Evolutionary conservation across 352 stramenopile species (phyloP).

Genomic region (Phytopythium vexans): DNA sequence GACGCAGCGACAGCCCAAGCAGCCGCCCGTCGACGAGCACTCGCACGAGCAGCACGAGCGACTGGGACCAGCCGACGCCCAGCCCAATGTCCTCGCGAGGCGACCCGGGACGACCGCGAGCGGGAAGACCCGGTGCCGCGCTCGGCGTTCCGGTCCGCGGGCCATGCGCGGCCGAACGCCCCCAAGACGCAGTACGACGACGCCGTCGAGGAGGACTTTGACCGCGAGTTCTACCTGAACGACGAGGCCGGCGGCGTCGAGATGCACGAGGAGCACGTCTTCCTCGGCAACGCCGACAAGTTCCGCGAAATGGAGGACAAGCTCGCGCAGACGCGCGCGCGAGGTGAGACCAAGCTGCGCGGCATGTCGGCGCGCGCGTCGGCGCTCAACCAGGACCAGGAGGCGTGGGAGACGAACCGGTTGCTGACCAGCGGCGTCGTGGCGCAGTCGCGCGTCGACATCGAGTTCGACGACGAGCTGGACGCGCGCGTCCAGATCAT

Average conservation of each 20-base stretch:
- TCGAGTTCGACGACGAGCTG: constrained; percentile 92
- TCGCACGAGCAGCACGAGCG: constrained; percentile 34
- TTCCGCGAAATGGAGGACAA: constrained; percentile 90
- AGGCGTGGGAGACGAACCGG: constrained; percentile 98
- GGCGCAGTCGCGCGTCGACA: constrained; percentile 58
- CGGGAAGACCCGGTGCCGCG: too few relatives aligned
- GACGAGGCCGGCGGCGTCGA: constrained; percentile 80
- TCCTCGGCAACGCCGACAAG: constrained; percentile 90
- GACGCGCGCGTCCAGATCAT: constrained; percentile 95
- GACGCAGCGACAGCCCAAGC: constrained; percentile 1
- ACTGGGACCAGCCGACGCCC: constrained; percentile 53
- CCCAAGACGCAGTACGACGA: constrained; percentile 83
- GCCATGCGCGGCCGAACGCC: constrained; percentile 18
- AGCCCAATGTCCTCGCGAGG: constrained; percentile 17
- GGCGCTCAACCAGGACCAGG: constrained; percentile 95
- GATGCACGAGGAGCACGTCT: constrained; percentile 69
- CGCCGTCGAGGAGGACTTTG: constrained; percentile 89
- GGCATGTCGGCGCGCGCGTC: constrained; percentile 90
- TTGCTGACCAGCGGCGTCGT: constrained; percentile 94
- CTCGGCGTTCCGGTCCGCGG: neutral
- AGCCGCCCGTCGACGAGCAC: neutral
- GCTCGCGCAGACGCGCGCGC: constrained; percentile 74
- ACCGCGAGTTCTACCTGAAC: constrained; percentile 94
- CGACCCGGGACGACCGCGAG: neutral
- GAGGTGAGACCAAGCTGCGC: constrained; percentile 86